Evolutionary conservation across 805 yeast genomes (phyloP), one percentile per base, ranked within the genome.

Genomic region (Saccharomyces eubayanus): DNA sequence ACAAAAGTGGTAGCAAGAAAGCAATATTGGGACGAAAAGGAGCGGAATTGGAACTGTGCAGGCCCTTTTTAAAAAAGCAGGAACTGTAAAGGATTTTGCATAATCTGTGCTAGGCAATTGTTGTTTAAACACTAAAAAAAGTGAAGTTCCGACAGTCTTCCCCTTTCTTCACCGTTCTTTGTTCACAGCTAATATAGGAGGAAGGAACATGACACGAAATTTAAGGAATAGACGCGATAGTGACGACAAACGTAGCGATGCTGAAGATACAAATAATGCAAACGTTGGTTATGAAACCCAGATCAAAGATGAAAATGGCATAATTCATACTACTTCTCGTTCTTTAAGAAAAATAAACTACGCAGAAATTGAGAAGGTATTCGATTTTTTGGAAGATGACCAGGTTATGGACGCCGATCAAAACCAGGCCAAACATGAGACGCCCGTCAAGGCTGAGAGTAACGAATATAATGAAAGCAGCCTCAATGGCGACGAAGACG

Each of bases 311-410:
- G 67, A 63, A 11, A 62, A 65, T 46, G 64, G 66, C 2, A 56
- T 61, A 16, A 51, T 60, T 8, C 72, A 67, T 47, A 65, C 73
- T 3, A 62, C 69, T 3, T 46, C 65, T 11, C 61, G 75, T 52
- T 66, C 72, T 1, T 58, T 70, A 59, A 62, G 66, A 51, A 72
- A 64, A 51, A 59, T 72, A 11, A 67, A 71, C 53, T 73, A 72
- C 50, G 71, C 74, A 1, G 72, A 66, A 47, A 60, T 70, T 2
- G 75, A 71, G 49, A 59, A 67, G 28, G 62, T 58, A n/a, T 58
- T 64, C 21, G 72, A 68, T 51, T 63, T 61, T 46, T 50, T 66
- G n/a, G 66, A 60, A 10, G 65, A 62, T 43, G 67, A 58, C 16
- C 43, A 36, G 24, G 24, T 16, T 16, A 36, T 36, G 43, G 65